Conservation (phyloP, 164 flowering plant species). For the Tinospora cordifolia region DNA sequence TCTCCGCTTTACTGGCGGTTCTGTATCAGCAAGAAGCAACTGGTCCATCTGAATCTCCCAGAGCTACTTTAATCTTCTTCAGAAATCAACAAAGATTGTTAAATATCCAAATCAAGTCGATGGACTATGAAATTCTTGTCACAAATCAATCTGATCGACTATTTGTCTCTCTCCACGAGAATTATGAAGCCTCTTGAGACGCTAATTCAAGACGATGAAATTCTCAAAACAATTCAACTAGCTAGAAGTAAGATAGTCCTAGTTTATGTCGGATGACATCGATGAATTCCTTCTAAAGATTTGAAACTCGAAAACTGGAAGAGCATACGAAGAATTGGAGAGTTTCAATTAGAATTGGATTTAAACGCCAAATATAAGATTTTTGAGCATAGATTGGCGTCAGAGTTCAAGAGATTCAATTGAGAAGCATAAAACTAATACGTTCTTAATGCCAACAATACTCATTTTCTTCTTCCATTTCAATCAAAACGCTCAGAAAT, state of each 20-base stretch:
- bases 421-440: background rate
- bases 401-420: background rate
- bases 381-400: background rate
- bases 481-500: background rate
- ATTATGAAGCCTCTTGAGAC: no score
- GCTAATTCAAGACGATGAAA: no score
- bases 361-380: background rate
- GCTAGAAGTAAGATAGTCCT: constrained; percentile 1
- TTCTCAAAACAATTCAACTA: no score
- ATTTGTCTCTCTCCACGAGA: constrained; percentile 15
- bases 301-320: background rate
- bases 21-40: constrained; percentile 49
- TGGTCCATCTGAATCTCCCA: constrained; percentile 35
- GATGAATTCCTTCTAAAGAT: background rate
- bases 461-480: constrained; percentile 1
- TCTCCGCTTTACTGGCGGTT: constrained; percentile 73
- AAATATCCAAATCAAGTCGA: background rate
- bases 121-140: background rate
- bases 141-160: background rate
- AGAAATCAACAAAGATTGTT: constrained; percentile 1
- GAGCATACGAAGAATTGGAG: background rate
- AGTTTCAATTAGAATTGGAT: background rate
- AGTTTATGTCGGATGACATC: constrained; percentile 55
- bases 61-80: constrained; percentile 10
- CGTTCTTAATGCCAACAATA: constrained; percentile 3